Base-by-base conservation (phyloP, 768 basidiomycete genomes). In the Trametes maxima region DNA sequence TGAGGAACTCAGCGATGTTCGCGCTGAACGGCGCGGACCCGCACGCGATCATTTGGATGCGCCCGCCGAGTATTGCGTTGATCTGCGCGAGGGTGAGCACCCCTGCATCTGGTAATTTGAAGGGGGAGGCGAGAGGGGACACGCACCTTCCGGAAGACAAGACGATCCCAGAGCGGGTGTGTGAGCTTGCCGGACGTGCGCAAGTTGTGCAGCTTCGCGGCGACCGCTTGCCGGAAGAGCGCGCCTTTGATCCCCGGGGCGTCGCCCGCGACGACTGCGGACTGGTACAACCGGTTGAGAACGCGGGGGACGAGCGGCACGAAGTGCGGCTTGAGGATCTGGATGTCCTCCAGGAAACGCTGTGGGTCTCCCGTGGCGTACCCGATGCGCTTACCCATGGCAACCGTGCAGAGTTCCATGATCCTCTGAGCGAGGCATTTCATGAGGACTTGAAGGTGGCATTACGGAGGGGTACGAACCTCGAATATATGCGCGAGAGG, bases 231-330 rank as follows among this genome's bases (percentile, higher is more conserved):
- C 54, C 85, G 83, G 73, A 97, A 92, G 17, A 98, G 73, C 21
- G 84, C 81, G n/a, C 96, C 96, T 75, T 88, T 90, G 57, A 93
- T 54, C 0, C 92, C 91, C 8, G 90, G 88, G 5, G 82, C 84
- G 62, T 81, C 79, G 0, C 85, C 87, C 56, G 87, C 84, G 61
- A 79, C 76, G 89, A 92, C 83, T 47, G 87, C 82, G 58, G 90
- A 80, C 75, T 90, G 88, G 74, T 97, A 94, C 43, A 99, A 78
- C 67, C 91, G 77, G 77, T 94, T 95, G 59, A 92, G 77, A 19
- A 95, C 88, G 54, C 95, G 87, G n/a, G 94, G 93, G 1, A 95
- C 93, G 19, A 88, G 85, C 3, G 90, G 87, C 77, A 95, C 88
- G 70, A 88, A 85, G 64, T 88, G 82, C 5, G 96, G 96, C 72